Base-by-base conservation (phyloP, 495 filamentous ascomycete genomes). In the Cladorrhinum samala region DNA sequence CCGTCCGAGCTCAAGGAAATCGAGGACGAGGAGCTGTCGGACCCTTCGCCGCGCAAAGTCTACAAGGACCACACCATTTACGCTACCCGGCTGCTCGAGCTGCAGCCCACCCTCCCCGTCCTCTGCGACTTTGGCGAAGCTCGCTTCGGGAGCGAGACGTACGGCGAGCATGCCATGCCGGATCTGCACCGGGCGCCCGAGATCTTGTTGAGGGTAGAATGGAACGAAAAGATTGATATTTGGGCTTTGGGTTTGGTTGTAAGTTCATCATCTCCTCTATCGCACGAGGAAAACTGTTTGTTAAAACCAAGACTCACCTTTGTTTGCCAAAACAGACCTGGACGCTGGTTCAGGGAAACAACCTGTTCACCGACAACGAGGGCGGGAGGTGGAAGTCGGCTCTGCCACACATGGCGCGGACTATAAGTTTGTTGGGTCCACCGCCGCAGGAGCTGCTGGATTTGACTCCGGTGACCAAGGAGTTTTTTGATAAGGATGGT, bases 51-150 rank as follows among this genome's bases (percentile, higher is more conserved):
- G 16, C 39, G 49, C 49, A 52, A 52, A 11, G 14, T 33, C 16
- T 44, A 14, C 40, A 44, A 45, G 7, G 17, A 23, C 17, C 40
- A 45, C 18, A 9, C 18, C 9, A 52, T 52, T 27, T 24, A 52
- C 14, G 19, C 39, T 1, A 19, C 39, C 1, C 7, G 24, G 14
- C 9, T 37, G 37, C 20, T 23, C 8, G 24, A 44, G 0, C 17
- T 52, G 25, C 0, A 13, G 1, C 49, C 38, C 2, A 23, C 24
- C 1, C 6, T 33, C 1, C 49, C 49, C 2, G 25, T 45, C 4
- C 40, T 45, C 17, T 44, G 25, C 25, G 50, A 52, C 40, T 45
- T 52, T 52, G 50, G 24, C 6, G 49, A 51, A n/a, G 50, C 50
- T 20, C 40, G 40, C 1, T 52, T 52, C 13, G 50, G 50, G 2